Base-by-base conservation (phyloP, 768 basidiomycete genomes). In the Hypholoma fasciculare region DNA sequence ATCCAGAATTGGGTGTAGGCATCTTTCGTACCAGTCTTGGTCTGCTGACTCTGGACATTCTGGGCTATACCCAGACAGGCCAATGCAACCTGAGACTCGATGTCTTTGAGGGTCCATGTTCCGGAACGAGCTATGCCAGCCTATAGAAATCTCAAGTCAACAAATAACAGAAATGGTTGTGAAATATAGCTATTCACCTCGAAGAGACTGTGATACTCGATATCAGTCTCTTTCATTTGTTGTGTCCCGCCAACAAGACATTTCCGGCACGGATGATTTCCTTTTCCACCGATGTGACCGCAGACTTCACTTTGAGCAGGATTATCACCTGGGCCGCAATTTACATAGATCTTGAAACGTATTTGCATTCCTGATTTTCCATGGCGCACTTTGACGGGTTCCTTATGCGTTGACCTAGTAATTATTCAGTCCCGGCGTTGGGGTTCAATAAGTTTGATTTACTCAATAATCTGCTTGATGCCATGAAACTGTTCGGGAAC, bases 1-100 rank as follows among this genome's bases (percentile, higher is more conserved):
- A 79, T 77, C 74, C 74, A 78, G 38, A 65, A 52, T 57, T 78
- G 72, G 0, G 75, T 72, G 49, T 71, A 71, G n/a, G 52, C 49
- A 58, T 79, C 79, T 58, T 81, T 79, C 27, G 77, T 59, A 11
- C 48, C 20, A 13, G 48, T 49, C 6, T 36, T 27, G 17, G 48
- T 30, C 17, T 49, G 48, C 2, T 30, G 27, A 17, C 30, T 36
- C 27, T 49, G 23, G 2, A 49, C 48, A 27, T 27, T 49, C 30
- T 49, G 48, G 30, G 48, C 48, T 23, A 49, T 17, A 30, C 48
- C 48, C 13, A 49, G 26, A 49, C 48, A 49, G 12, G 48, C 48
- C 7, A 36, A 13, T 49, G 2, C 13, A 7, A 49, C 48, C 48
- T 49, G 48, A 2, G 7, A 2, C n/a, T 49, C 27, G 23, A 49